phyloP scores from a whole-genome alignment of 1,139 yeast genomes.

The Geotrichum bryndzae region DNA sequence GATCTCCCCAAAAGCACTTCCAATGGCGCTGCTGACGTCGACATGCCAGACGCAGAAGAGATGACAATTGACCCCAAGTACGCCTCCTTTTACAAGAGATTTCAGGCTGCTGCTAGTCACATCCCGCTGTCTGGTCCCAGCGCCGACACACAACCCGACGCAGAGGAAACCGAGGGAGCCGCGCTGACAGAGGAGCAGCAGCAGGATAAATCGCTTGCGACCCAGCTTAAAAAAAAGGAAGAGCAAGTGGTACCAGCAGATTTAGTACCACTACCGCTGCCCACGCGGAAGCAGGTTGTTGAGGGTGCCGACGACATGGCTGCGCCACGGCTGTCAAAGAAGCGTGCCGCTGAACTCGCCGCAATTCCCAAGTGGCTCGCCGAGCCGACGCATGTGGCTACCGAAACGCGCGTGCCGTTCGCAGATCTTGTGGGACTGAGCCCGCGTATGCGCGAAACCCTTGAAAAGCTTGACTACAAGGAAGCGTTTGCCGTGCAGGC shows the following conservation, averaged over 20 bases:
- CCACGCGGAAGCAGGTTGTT: not conserved
- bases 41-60: constrained; percentile 11
- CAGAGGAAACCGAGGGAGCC: not conserved
- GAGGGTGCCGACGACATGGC: constrained; percentile 16
- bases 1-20: constrained; percentile 17
- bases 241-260: constrained; percentile 14
- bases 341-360: not conserved
- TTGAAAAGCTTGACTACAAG: constrained; percentile 42
- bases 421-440: constrained; percentile 30
- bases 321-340: constrained; percentile 21
- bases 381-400: constrained; percentile 49
- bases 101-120: constrained; percentile 18
- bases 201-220: not conserved
- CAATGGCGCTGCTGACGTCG: not conserved
- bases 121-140: constrained; percentile 14
- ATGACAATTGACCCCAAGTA: constrained; percentile 17
- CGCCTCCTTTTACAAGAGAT: constrained; percentile 19
- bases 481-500: constrained; percentile 77
- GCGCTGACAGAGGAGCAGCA: constrained; percentile 8
- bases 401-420: constrained; percentile 29
- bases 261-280: constrained; percentile 15
- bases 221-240: constrained; percentile 12
- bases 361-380: constrained; percentile 53
- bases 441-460: constrained; percentile 42
- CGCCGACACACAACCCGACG: not conserved